Evolutionary conservation across 2,329 filamentous ascomycete genomes (phyloP).

Genomic region (Trichophaea hybrida): DNA sequence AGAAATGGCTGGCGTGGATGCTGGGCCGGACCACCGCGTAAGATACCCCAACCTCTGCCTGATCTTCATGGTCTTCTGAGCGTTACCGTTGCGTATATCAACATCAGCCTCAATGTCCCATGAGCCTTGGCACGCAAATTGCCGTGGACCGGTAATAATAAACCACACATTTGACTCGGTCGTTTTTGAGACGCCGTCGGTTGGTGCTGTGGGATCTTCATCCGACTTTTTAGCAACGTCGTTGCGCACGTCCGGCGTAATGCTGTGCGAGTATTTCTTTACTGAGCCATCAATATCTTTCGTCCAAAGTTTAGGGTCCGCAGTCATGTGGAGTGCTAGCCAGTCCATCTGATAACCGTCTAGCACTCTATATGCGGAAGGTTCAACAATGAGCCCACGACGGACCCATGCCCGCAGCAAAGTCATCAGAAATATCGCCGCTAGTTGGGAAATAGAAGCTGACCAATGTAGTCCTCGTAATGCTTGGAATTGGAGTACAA

Average conservation of each 20-base stretch:
- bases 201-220: background rate
- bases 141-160: no score
- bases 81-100: background rate
- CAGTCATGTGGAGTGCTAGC: conserved; percentile 23
- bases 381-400: conserved; percentile 21
- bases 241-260: no score
- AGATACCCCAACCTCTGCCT: conserved; percentile 6
- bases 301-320: background rate
- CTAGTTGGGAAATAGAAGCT: conserved; percentile 16
- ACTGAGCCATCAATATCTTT: background rate
- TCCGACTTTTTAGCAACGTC: background rate
- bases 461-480: conserved; percentile 19
- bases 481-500: conserved; percentile 19
- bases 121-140: no score
- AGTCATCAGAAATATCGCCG: conserved; percentile 25
- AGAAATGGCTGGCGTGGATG: conserved; percentile 1
- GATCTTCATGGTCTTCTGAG: background rate
- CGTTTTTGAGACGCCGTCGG: no score
- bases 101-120: no score
- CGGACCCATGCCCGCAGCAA: conserved; percentile 25
- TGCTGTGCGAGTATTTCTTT: no score
- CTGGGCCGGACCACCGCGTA: conserved; percentile 5
- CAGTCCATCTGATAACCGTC: conserved; percentile 27
- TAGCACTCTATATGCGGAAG: conserved; percentile 5
- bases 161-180: no score